These are phyloP conservation scores for Cladophialophora psammophila DNA, from an alignment of 2,329 filamentous ascomycete species.

Conservation along the genomic window DNA sequence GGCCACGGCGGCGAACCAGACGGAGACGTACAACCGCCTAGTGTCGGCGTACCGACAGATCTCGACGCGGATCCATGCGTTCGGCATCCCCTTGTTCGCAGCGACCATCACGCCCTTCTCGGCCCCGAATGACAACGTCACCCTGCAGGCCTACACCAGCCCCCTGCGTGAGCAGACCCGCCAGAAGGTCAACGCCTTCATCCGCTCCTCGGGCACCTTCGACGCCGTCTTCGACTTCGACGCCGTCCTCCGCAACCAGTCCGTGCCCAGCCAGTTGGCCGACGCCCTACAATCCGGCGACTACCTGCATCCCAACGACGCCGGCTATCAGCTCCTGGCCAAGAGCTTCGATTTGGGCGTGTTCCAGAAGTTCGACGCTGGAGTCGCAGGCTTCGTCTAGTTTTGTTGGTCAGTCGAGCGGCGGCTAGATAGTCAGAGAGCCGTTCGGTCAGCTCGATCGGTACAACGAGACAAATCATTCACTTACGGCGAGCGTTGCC, in stretches of 20 bases:
- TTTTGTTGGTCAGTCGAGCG: neutral
- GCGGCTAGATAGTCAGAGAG: neutral
- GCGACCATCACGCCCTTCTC: conserved; percentile 72
- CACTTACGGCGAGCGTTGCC: too few relatives aligned
- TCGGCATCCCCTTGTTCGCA: conserved; percentile 65
- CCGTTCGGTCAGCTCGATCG: too few relatives aligned
- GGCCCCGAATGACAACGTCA: conserved; percentile 45
- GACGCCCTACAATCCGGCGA: conserved; percentile 66
- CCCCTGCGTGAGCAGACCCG: conserved; percentile 64
- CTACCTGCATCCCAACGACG: conserved; percentile 68
- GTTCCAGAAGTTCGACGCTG: conserved; percentile 49
- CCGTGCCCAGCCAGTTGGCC: conserved; percentile 58
- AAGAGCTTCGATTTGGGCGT: conserved; percentile 64
- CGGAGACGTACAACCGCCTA: conserved; percentile 58
- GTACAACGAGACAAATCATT: too few relatives aligned
- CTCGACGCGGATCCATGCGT: conserved; percentile 60
- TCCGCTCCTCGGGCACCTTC: conserved; percentile 63
- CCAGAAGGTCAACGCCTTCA: conserved; percentile 67
- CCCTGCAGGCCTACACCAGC: conserved; percentile 61
- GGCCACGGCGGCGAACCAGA: conserved; percentile 55
- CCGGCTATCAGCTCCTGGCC: conserved; percentile 67
- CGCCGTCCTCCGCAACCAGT: conserved; percentile 60
- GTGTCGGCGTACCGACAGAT: conserved; percentile 68
- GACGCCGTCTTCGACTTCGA: conserved; percentile 71
- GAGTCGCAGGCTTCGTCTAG: conserved; percentile 25